These are phyloP conservation scores for Alloteropsis angusta DNA, from an alignment of 202 grass and related monocot species.

Conservation along the genomic window DNA sequence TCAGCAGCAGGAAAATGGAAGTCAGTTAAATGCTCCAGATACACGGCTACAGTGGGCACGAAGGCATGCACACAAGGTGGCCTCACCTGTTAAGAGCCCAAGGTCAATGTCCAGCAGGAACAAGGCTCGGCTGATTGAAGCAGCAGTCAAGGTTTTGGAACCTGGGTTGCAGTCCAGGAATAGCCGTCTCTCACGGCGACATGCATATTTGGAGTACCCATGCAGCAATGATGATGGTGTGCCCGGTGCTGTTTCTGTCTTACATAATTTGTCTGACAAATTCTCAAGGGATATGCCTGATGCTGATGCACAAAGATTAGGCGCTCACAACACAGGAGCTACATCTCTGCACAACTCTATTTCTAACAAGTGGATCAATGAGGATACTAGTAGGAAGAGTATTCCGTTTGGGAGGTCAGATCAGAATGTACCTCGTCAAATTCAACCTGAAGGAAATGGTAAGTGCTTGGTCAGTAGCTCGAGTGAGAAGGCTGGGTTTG, in stretches of 20 bases:
- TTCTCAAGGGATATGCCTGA: neutral
- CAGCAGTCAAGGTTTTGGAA: slow-evolving; percentile 49
- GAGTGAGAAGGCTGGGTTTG: neutral
- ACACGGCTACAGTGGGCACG: slow-evolving; percentile 1
- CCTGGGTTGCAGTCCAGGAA: slow-evolving; percentile 43
- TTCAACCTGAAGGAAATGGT: slow-evolving; percentile 24
- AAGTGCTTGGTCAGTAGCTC: slow-evolving; percentile 5
- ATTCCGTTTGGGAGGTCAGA: slow-evolving; percentile 8
- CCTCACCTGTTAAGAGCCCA: slow-evolving; percentile 36
- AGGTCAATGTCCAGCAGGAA: slow-evolving; percentile 54
- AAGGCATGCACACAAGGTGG: slow-evolving; percentile 30
- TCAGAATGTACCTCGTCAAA: neutral
- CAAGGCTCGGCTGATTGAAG: slow-evolving; percentile 43
- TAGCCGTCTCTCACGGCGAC: neutral
- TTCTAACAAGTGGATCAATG: slow-evolving; percentile 12
- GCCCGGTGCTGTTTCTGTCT: neutral
- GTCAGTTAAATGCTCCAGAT: slow-evolving; percentile 9
- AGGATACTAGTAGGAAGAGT: slow-evolving; percentile 5
- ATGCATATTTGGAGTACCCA: slow-evolving; percentile 24
- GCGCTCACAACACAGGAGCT: neutral
- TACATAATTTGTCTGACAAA: neutral
- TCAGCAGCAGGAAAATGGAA: neutral
- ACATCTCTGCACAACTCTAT: slow-evolving; percentile 6
- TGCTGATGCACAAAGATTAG: neutral
- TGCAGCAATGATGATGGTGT: neutral